Base-by-base conservation (phyloP, 306 rosid genomes). In the Vigna angularis region DNA sequence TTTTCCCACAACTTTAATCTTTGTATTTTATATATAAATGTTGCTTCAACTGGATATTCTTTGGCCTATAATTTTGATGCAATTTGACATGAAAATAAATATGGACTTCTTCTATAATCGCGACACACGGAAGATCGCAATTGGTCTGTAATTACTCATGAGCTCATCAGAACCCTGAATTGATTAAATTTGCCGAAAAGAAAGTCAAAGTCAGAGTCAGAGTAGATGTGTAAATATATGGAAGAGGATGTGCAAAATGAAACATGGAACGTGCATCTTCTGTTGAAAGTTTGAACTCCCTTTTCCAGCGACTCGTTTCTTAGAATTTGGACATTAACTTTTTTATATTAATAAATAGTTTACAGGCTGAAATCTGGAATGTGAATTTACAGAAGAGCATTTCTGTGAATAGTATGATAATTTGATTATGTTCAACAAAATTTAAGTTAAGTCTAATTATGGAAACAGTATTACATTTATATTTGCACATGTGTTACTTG, bases 211-310 rank as follows among this genome's bases (percentile, higher is more conserved):
- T 78, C 79, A 74, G 65, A 85, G 65, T 57, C 65, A 58, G 34
- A 49, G 55, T 77, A 32, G 28, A 36, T 83, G 6, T 50, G 40
- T 70, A 61, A 15, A 48, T 34, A 28, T 52, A 50, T 79, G 50
- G 50, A 79, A 57, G 70, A 71, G 68, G 64, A 20, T 69, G 51
- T 8, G 32, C 36, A 30, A 8, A 59, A 67, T 26, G 55, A 53
- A 74, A 79, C 76, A 78, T 10, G 5, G 18, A 78, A 78, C 73
- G 55, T 83, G 83, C 69, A 67, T 66, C 83, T 83, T 73, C 56
- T 28, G 72, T 77, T 65, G 28, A 48, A 24, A 72, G 67, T 66
- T 83, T 83, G 67, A 77, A 72, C 22, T 4, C 40, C 57, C 26
- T 24, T 30, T 40, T 58, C n/a, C 28, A 59, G 56, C 34, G 2